phyloP scores from a whole-genome alignment of 352 stramenopile genomes.

The Phytophthora podocarpi region DNA sequence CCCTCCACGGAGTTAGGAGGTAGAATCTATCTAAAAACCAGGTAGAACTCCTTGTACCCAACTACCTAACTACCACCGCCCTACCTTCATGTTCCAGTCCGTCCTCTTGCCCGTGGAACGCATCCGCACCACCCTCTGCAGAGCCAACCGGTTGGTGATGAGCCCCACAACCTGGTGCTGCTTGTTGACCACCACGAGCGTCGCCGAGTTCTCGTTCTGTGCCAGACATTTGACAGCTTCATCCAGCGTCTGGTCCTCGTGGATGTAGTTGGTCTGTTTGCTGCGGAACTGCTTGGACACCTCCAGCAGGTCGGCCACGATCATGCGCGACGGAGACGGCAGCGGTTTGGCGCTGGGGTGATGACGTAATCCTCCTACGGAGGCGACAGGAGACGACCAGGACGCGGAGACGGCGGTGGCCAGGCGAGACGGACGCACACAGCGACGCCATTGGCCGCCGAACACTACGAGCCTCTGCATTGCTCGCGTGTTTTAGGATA shows the following conservation, averaged over 20 bases:
- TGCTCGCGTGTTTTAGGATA: too few species aligned
- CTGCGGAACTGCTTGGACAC: slow-evolving; percentile 74
- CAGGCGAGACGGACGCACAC: slow-evolving; percentile 3
- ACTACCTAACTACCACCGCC: background rate
- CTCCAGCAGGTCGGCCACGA: slow-evolving; percentile 70
- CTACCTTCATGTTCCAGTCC: slow-evolving; percentile 67
- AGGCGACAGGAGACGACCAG: background rate
- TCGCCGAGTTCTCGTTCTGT: slow-evolving; percentile 78
- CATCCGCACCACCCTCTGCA: slow-evolving; percentile 69
- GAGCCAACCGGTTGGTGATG: slow-evolving; percentile 75
- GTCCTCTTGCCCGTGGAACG: slow-evolving; percentile 36
- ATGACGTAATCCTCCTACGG: background rate
- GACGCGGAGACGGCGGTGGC: background rate
- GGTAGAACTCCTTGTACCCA: background rate
- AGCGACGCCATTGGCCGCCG: slow-evolving; percentile 20
- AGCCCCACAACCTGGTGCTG: slow-evolving; percentile 77
- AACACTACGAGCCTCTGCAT: slow-evolving; percentile 18
- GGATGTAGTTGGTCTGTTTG: slow-evolving; percentile 79
- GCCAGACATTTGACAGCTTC: slow-evolving; percentile 70
- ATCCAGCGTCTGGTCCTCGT: slow-evolving; percentile 62
- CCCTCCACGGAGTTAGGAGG: too few species aligned
- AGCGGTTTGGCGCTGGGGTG: slow-evolving; percentile 30
- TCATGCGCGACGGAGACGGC: slow-evolving; percentile 52
- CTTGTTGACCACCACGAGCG: slow-evolving; percentile 75
- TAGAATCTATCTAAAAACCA: background rate